Percentiles rank a stretch among this genome's conserved stretches.
Conservation (phyloP, 2,329 filamentous ascomycete genomes). For the Penicillium sp. region DNA sequence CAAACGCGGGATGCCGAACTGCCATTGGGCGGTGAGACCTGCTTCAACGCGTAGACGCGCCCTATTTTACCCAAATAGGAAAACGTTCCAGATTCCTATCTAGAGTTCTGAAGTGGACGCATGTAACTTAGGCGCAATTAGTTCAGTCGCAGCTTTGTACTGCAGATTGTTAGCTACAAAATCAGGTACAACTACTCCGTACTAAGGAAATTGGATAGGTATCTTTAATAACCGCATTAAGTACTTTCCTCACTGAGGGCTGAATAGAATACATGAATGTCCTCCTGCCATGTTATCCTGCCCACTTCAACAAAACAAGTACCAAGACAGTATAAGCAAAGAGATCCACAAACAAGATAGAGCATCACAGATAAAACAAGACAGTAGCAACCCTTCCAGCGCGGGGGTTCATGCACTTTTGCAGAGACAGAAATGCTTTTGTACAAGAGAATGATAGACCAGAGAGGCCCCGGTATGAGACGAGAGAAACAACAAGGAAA, state of each 20-base stretch:
- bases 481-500: slow-evolving; percentile 12
- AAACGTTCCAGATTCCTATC: neutral
- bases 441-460: slow-evolving; percentile 28
- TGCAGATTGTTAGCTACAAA: neutral
- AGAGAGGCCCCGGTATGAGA: slow-evolving; percentile 12
- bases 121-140: neutral
- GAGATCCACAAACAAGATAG: slow-evolving; percentile 14
- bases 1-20: slow-evolving; percentile 16
- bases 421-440: slow-evolving; percentile 32
- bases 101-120: too few species aligned
- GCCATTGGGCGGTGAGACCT: slow-evolving; percentile 16
- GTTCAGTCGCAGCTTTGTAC: too few species aligned
- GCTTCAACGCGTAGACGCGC: slow-evolving; percentile 26
- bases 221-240: slow-evolving; percentile 20
- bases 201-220: neutral
- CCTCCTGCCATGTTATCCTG: slow-evolving; percentile 12
- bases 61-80: slow-evolving; percentile 24
- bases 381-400: slow-evolving; percentile 13
- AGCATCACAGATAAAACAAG: slow-evolving; percentile 14
- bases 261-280: slow-evolving; percentile 31
- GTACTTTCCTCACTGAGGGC: slow-evolving; percentile 26
- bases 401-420: slow-evolving; percentile 15
- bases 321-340: slow-evolving; percentile 12
- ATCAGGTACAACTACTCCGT: neutral
- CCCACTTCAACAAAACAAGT: slow-evolving; percentile 11